Evolutionary conservation across 78 protist species (phyloP).

Genomic region (Isochrysis galbana): DNA sequence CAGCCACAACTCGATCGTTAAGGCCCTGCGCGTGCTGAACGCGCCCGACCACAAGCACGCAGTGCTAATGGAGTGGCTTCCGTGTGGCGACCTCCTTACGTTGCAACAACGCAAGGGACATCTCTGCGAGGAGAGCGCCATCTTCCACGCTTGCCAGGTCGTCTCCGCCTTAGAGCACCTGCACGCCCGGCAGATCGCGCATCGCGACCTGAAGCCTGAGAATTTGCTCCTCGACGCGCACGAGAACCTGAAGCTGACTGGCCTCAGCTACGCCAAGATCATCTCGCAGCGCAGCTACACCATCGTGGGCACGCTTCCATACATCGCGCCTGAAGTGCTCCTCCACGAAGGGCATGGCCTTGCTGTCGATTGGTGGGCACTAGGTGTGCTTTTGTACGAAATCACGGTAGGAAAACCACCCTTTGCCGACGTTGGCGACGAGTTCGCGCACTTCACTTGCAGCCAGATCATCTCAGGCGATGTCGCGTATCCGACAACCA

Average conservation of each 20-base stretch:
- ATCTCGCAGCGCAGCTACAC: too few relatives aligned
- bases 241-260: slow-evolving; percentile 75
- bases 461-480: too few relatives aligned
- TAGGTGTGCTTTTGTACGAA: too few relatives aligned
- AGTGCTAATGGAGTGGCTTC: neutral
- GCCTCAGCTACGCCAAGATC: slow-evolving; percentile 89
- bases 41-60: neutral
- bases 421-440: too few relatives aligned
- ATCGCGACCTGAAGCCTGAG: slow-evolving; percentile 91
- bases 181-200: slow-evolving; percentile 39
- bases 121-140: too few relatives aligned
- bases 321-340: slow-evolving; percentile 93
- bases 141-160: slow-evolving; percentile 71
- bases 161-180: slow-evolving; percentile 10
- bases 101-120: too few relatives aligned
- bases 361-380: too few relatives aligned
- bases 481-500: too few relatives aligned
- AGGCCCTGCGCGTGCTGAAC: neutral
- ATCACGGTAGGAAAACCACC: too few relatives aligned
- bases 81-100: too few relatives aligned
- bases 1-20: neutral
- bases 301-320: too few relatives aligned
- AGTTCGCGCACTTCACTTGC: too few relatives aligned
- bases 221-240: slow-evolving; percentile 71
- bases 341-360: slow-evolving; percentile 69